phyloP scores from a whole-genome alignment of 192 early-diverging fungal species.

The Pilaira anomala region DNA sequence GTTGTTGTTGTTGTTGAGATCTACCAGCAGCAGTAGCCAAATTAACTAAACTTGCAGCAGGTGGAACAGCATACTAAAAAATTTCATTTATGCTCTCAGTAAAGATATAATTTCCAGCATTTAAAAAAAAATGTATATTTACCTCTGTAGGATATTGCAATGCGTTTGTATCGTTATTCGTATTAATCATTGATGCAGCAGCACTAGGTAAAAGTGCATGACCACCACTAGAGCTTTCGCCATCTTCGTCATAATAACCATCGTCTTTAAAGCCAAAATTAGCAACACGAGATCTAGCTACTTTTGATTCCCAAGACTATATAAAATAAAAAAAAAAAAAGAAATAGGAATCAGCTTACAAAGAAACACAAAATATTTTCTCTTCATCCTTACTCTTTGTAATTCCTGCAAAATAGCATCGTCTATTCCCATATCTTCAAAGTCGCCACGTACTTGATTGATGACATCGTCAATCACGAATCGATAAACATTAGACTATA shows the following conservation, averaged over 20 bases:
- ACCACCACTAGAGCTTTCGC: constrained; percentile 1
- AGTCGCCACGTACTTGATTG: constrained; percentile 77
- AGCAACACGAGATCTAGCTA: constrained; percentile 46
- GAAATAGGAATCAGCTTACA: too few species aligned
- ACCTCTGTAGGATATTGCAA: constrained; percentile 16
- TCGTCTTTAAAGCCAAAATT: constrained; percentile 38
- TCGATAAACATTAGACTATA: constrained; percentile 65
- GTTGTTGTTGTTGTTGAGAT: constrained; percentile 1
- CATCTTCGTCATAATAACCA: constrained; percentile 31
- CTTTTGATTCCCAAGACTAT: constrained; percentile 51
- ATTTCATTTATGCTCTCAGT: background rate
- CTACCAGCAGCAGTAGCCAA: constrained; percentile 21
- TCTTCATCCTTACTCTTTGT: constrained; percentile 46
- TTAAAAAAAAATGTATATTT: background rate
- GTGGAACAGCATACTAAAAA: constrained; percentile 9
- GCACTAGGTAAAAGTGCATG: background rate
- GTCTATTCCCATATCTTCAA: constrained; percentile 88
- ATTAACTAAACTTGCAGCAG: constrained; percentile 32
- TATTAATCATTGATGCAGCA: background rate
- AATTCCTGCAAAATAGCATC: constrained; percentile 84
- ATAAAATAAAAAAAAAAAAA: too few species aligned
- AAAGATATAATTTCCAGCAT: too few species aligned
- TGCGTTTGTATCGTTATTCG: too few species aligned
- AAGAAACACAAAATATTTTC: too few species aligned
- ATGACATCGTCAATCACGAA: constrained; percentile 95